Conservation (phyloP, 169 alveolate species). For the Plasmodium inui region DNA sequence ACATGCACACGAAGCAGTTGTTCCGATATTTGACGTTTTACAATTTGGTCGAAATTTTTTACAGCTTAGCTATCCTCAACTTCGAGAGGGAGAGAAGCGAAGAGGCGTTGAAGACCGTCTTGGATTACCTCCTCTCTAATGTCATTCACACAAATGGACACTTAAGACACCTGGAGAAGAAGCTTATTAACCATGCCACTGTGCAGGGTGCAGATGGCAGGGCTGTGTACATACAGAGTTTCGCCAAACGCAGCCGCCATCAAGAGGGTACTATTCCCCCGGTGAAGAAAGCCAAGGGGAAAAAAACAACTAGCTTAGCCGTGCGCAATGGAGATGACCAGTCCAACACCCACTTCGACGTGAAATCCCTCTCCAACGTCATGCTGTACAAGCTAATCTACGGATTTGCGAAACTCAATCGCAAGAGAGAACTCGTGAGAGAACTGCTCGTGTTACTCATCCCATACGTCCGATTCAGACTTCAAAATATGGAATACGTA, state of each 20-base stretch:
- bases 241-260: background rate
- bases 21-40: constrained; percentile 16
- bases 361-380: constrained; percentile 36
- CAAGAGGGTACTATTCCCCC: background rate
- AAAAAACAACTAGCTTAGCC: background rate
- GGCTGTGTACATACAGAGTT: constrained; percentile 23
- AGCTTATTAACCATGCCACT: constrained; percentile 4
- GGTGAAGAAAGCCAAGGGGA: background rate
- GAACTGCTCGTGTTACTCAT: constrained; percentile 26
- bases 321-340: background rate
- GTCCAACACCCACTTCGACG: background rate
- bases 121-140: constrained; percentile 15
- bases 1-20: constrained; percentile 14
- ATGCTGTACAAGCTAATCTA: constrained; percentile 64
- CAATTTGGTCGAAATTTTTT: constrained; percentile 12
- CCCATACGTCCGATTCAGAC: constrained; percentile 33
- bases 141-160: constrained; percentile 31
- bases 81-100: constrained; percentile 16
- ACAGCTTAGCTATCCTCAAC: constrained; percentile 20
- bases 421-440: background rate
- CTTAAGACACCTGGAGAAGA: constrained; percentile 20
- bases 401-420: constrained; percentile 29
- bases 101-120: background rate
- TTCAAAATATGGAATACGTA: constrained; percentile 38
- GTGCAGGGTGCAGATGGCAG: background rate